These are phyloP conservation scores for Harringtonia lauricola DNA, from an alignment of 2,329 filamentous ascomycete species.

Conservation along the genomic window DNA sequence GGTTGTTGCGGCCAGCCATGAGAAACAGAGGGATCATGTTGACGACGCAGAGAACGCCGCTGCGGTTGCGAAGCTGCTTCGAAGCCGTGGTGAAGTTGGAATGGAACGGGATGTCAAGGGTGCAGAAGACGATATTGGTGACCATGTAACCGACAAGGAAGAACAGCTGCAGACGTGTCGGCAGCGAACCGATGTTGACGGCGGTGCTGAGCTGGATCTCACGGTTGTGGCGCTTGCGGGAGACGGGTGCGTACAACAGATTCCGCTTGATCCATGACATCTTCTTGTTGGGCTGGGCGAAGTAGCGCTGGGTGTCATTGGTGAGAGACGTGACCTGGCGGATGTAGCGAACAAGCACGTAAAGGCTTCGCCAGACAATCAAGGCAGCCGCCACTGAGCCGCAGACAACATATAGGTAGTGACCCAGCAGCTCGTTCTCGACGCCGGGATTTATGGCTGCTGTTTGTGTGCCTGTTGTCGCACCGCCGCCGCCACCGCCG, in stretches of 20 bases:
- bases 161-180: constrained; percentile 65
- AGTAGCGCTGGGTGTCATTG: constrained; percentile 73
- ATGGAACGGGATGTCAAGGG: constrained; percentile 51
- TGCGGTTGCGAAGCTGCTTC: constrained; percentile 51
- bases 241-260: constrained; percentile 59
- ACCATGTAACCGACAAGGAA: constrained; percentile 57
- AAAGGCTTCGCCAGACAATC: constrained; percentile 54
- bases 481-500: not conserved
- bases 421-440: constrained; percentile 43
- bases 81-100: constrained; percentile 31
- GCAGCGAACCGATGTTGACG: constrained; percentile 57
- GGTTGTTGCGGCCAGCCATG: constrained; percentile 67
- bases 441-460: constrained; percentile 21
- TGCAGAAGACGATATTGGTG: constrained; percentile 68
- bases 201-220: constrained; percentile 52
- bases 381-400: constrained; percentile 51
- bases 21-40: constrained; percentile 73
- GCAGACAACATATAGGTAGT: constrained; percentile 53
- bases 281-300: constrained; percentile 44
- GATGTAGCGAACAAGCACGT: constrained; percentile 54
- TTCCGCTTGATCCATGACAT: constrained; percentile 56
- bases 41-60: constrained; percentile 57
- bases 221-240: constrained; percentile 65
- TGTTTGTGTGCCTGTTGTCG: not conserved
- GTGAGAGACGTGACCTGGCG: constrained; percentile 65